Percentiles rank a stretch among this genome's conserved stretches.
Conservation (phyloP, 192 early-diverging fungal species). For the Thoreauomyces humboldtii region DNA sequence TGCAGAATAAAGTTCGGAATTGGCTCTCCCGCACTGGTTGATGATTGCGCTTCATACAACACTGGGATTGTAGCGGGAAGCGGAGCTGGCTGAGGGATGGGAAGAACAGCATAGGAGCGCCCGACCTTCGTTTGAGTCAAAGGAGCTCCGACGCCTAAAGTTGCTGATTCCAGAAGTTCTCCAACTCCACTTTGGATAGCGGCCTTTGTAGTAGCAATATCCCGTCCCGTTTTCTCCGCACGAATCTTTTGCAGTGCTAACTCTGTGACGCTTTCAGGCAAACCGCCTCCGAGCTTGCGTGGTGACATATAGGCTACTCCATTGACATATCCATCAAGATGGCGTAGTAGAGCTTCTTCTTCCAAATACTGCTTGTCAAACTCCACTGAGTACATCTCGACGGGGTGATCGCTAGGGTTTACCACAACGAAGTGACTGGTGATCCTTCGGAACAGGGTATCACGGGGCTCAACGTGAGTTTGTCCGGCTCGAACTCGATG, state of each 20-base stretch:
- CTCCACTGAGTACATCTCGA: constrained; percentile 56
- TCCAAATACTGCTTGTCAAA: constrained; percentile 55
- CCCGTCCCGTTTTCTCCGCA: constrained; percentile 18
- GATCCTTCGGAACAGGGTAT: constrained; percentile 52
- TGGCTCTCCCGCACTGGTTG: too few relatives aligned
- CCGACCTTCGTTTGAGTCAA: neutral
- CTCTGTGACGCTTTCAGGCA: constrained; percentile 44
- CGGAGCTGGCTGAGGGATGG: neutral
- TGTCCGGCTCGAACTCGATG: constrained; percentile 51
- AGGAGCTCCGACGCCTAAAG: neutral
- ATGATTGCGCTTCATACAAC: too few relatives aligned
- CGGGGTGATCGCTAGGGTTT: constrained; percentile 48
- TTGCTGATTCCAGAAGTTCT: constrained; percentile 37
- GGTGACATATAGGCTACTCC: constrained; percentile 44
- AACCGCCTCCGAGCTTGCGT: constrained; percentile 38
- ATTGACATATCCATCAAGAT: constrained; percentile 42
- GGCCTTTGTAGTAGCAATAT: neutral
- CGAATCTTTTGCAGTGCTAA: constrained; percentile 25
- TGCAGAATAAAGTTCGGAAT: constrained; percentile 48
- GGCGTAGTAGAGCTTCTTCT: constrained; percentile 48
- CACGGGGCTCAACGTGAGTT: constrained; percentile 45
- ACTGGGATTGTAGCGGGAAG: too few relatives aligned
- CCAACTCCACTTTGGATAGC: constrained; percentile 27
- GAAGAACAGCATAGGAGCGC: neutral
- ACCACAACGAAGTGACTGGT: constrained; percentile 40